Percentiles rank a stretch among this genome's conserved stretches.
Conservation (phyloP, 2,329 filamentous ascomycete genomes). For the Paecilomyces variotii region DNA sequence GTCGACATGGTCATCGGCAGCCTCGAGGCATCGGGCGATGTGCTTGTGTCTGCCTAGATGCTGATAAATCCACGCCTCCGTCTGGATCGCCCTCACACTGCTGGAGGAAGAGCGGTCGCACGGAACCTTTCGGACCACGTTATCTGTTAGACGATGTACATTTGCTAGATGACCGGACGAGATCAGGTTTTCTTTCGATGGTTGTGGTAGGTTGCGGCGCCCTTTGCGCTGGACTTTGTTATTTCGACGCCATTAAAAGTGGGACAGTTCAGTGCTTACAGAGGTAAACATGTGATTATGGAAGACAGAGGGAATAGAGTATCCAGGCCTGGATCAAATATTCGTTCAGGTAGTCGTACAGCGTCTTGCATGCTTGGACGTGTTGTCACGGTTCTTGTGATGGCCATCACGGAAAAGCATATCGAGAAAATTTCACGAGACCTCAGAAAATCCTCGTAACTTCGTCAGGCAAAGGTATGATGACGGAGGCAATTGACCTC, state of each 20-base stretch:
- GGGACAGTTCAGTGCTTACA: background rate
- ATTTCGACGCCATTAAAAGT: background rate
- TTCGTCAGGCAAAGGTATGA: background rate
- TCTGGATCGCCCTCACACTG: background rate
- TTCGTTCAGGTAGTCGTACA: background rate
- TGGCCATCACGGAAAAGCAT: background rate
- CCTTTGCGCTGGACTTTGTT: background rate
- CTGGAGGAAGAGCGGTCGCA: background rate
- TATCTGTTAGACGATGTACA: background rate
- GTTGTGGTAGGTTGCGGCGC: background rate
- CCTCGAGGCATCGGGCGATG: constrained; percentile 1
- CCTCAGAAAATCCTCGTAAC: background rate
- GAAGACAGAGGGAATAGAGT: background rate
- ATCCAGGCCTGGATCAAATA: background rate
- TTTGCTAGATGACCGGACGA: background rate
- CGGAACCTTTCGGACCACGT: background rate
- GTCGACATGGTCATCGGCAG: constrained; percentile 1
- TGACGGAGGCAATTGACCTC: background rate
- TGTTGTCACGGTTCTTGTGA: background rate
- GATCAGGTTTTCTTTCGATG: background rate
- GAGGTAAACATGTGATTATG: background rate
- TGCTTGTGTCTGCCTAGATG: constrained; percentile 3
- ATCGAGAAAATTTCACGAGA: background rate
- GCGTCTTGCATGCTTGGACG: background rate
- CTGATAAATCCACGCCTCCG: background rate